These are phyloP conservation scores for Pholiota conissans DNA, from an alignment of 768 basidiomycete genomes.

Conservation along the genomic window DNA sequence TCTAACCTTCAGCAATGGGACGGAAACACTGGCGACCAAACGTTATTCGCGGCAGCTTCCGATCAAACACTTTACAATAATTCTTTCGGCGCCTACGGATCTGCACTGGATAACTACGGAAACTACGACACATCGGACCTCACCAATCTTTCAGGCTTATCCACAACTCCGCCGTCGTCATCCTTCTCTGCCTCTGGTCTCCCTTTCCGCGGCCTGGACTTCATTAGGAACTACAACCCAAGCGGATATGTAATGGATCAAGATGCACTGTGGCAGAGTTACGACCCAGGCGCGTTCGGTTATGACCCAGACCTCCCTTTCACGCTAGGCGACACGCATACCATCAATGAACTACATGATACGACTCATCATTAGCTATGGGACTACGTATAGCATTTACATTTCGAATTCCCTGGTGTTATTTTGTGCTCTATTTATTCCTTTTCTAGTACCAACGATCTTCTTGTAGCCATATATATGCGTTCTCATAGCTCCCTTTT, in stretches of 20 bases:
- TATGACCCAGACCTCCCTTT: conserved; percentile 80
- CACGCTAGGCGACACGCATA: conserved; percentile 44
- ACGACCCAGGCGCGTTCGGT: conserved; percentile 74
- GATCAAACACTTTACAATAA: conserved; percentile 47
- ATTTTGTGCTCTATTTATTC: conserved; percentile 9
- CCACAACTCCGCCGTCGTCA: conserved; percentile 60
- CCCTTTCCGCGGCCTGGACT: conserved; percentile 86
- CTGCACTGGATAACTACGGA: conserved; percentile 38
- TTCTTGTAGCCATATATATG: conserved; percentile 19
- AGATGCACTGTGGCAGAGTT: conserved; percentile 58
- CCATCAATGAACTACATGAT: conserved; percentile 34
- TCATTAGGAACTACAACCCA: conserved; percentile 74
- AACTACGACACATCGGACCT: conserved; percentile 42
- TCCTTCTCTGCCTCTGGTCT: conserved; percentile 70
- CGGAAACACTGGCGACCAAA: conserved; percentile 32
- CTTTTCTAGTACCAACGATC: conserved; percentile 2
- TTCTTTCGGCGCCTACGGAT: conserved; percentile 41
- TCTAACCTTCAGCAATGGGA: conserved; percentile 46
- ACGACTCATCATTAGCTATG: conserved; percentile 12
- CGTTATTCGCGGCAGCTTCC: conserved; percentile 31
- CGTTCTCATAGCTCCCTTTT: not conserved
- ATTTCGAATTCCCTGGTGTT: conserved; percentile 1
- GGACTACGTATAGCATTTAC: conserved; percentile 4
- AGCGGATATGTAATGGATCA: conserved; percentile 48
- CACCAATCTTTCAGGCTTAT: conserved; percentile 40